These are phyloP conservation scores for Blastobotrys ciferrii DNA, from an alignment of 1,139 yeast species.

Conservation along the genomic window DNA sequence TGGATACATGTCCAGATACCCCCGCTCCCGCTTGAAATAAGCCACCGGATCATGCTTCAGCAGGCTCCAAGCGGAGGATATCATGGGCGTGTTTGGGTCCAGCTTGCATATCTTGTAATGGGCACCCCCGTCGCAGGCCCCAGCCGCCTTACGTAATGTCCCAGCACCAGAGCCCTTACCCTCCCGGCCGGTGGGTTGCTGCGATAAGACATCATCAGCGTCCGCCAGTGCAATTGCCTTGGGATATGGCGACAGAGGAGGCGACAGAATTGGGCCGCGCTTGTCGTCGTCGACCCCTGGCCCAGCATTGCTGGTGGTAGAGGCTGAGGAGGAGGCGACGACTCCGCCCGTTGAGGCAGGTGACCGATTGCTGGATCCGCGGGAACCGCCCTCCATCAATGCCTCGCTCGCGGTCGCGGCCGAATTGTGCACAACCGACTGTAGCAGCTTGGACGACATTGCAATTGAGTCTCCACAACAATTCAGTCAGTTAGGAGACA, in stretches of 20 bases:
- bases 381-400: neutral
- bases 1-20: constrained; percentile 33
- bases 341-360: neutral
- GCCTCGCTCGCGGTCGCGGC: neutral
- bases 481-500: neutral
- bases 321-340: constrained; percentile 1
- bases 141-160: neutral
- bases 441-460: constrained; percentile 7
- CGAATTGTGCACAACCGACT: constrained; percentile 9
- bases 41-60: constrained; percentile 32
- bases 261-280: constrained; percentile 26
- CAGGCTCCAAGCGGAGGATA: constrained; percentile 32
- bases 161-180: neutral
- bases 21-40: constrained; percentile 32
- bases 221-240: constrained; percentile 12
- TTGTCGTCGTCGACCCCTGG: constrained; percentile 9
- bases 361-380: constrained; percentile 5
- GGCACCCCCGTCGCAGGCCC: neutral
- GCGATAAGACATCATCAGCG: neutral
- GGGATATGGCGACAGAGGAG: constrained; percentile 33
- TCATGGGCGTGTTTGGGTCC: constrained; percentile 23
- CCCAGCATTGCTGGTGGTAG: constrained; percentile 4
- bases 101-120: constrained; percentile 23
- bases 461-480: neutral
- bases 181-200: too few relatives aligned